Evolutionary conservation across 257 asterid species (phyloP), one percentile per base, ranked within the genome.

Genomic region (Ballota nigra): DNA sequence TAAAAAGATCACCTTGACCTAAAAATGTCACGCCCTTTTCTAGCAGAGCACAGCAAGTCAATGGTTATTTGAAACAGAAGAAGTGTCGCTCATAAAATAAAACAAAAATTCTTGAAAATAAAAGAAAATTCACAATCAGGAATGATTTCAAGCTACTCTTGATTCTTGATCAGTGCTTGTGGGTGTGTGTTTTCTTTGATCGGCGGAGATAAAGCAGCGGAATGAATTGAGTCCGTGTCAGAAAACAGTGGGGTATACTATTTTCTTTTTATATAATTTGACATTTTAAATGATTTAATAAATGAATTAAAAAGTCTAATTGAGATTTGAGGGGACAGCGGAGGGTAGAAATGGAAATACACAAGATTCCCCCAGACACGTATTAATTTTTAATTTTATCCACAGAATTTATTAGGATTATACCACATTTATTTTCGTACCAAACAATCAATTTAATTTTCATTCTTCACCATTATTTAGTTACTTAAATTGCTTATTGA

Each of bases 181-280:
- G 11, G 19, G 52, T 40, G 33, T 75, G 66, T 20, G 29, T 69
- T 6, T 26, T 58, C 19, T 65, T 82, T 75, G 89, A 86, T 89
- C 86, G 80, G 86, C 85, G 45, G 78, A 69, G 91, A 83, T 78
- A 85, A 77, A 83, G 85, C 84, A 81, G 81, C 79, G 78, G 88
- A 78, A 70, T 87, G 80, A 80, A 82, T 80, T 77, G 85, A 71
- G 87, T 70, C 86, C 69, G 71, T 78, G 87, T 85, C 89, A 71
- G 93, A 82, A 65, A 75, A 80, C 51, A 62, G 75, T 64, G 73
- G 75, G 79, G 77, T 72, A 40, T 65, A 63, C 67, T 70, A 8
- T 36, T 33, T 33, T 52, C 8, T 78, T 77, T 72, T 66, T 80
- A 26, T 26, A 26, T 26, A 26, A 26, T 26, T n/a, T 26, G 29